Conservation (phyloP, 768 basidiomycete genomes). For the Mrakia hoshinonis region DNA sequence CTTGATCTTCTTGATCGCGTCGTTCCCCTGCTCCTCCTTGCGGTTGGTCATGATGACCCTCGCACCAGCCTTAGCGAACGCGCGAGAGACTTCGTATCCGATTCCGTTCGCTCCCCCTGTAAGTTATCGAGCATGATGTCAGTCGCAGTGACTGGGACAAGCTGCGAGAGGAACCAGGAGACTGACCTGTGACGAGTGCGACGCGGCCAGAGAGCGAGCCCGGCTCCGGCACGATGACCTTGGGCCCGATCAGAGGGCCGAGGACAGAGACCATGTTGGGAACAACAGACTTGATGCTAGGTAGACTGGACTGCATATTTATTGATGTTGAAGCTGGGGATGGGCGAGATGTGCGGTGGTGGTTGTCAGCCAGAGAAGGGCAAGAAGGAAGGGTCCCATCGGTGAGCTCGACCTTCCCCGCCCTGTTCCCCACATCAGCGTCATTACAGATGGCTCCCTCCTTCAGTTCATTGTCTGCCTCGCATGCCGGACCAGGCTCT, state of each 20-base stretch:
- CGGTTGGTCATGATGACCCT: slow-evolving; percentile 38
- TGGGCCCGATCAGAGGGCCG: slow-evolving; percentile 37
- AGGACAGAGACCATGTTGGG: no score
- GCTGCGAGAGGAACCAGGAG: no score
- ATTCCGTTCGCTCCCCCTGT: slow-evolving; percentile 31
- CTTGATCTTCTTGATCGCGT: slow-evolving; percentile 36
- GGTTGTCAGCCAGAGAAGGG: no score
- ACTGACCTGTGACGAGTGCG: slow-evolving; percentile 22
- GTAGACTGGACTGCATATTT: slow-evolving; percentile 38
- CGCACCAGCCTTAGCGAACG: slow-evolving; percentile 34
- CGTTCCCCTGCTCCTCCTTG: slow-evolving; percentile 39
- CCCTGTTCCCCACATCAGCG: no score
- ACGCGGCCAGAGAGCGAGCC: not conserved
- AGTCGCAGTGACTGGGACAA: no score
- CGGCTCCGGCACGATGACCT: not conserved
- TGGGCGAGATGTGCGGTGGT: not conserved
- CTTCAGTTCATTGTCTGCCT: no score
- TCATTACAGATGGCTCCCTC: no score
- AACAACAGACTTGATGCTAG: no score
- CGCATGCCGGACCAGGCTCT: no score
- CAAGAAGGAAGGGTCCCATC: no score
- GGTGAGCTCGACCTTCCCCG: no score
- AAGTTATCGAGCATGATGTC: no score
- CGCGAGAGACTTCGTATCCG: slow-evolving; percentile 35
- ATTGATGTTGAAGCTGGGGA: not conserved